These are phyloP conservation scores for Haematococcus sp. DNA, from an alignment of 139 green algal genomes.

Conservation along the genomic window DNA sequence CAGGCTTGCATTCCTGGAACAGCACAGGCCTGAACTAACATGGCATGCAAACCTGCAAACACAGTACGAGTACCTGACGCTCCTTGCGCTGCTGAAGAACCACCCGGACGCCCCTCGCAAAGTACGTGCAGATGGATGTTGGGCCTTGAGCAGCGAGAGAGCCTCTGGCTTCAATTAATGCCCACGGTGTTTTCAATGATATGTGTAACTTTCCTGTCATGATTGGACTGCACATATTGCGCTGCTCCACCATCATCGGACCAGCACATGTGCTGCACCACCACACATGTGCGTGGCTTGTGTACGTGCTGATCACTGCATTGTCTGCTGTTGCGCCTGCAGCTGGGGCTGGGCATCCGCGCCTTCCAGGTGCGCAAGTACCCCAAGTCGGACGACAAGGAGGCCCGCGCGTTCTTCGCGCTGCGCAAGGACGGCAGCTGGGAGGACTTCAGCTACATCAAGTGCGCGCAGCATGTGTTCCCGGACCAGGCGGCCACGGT, in stretches of 20 bases:
- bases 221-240: too few species aligned
- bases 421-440: constrained; percentile 55
- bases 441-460: constrained; percentile 79
- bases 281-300: not conserved
- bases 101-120: constrained; percentile 61
- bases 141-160: too few species aligned
- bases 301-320: too few species aligned
- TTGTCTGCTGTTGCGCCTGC: too few species aligned
- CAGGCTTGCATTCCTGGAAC: too few species aligned
- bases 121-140: too few species aligned
- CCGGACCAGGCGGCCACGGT: constrained; percentile 15
- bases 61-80: constrained; percentile 71
- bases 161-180: not conserved
- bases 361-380: constrained; percentile 52
- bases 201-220: too few species aligned
- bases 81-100: constrained; percentile 62
- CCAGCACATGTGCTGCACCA: not conserved
- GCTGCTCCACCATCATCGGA: too few species aligned
- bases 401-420: constrained; percentile 53
- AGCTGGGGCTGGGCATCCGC: constrained; percentile 44
- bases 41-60: not conserved
- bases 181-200: not conserved
- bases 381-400: not conserved
- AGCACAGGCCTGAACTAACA: too few species aligned
- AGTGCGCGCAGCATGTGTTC: constrained; percentile 64